Evolutionary conservation across 108 stramenopile genomes (phyloP).

Genomic region (Nannochloropsis gaditana): DNA sequence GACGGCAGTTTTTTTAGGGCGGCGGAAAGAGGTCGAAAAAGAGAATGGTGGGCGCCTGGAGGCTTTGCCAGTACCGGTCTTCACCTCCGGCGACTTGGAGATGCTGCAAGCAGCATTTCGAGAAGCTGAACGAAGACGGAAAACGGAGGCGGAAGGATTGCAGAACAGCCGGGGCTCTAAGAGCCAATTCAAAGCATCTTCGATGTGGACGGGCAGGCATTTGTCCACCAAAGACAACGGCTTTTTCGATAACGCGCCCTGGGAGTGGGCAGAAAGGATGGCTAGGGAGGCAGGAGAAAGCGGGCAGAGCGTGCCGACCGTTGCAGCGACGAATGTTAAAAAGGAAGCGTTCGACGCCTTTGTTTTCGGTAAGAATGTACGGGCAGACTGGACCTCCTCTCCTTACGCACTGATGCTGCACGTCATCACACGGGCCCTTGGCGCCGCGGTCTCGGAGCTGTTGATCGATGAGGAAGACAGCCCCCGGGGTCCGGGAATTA

Average conservation of each 20-base stretch:
- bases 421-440: background rate
- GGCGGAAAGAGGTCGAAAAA: background rate
- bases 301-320: background rate
- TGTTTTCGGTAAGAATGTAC: background rate
- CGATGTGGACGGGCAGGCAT: background rate
- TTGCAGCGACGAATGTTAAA: background rate
- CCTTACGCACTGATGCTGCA: slow-evolving; percentile 14
- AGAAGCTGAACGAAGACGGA: background rate
- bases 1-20: slow-evolving; percentile 19
- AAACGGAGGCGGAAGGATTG: background rate
- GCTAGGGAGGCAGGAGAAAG: background rate
- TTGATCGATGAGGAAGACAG: background rate
- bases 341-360: background rate
- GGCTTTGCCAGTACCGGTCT: background rate
- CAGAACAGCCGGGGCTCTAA: background rate
- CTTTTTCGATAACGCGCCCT: background rate
- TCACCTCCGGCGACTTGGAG: slow-evolving; percentile 16
- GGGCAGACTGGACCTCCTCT: background rate
- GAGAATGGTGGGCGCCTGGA: background rate
- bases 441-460: slow-evolving; percentile 1
- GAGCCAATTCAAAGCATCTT: background rate
- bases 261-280: background rate
- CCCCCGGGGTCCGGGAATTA: background rate
- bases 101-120: background rate
- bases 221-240: slow-evolving; percentile 1